Base-by-base conservation (phyloP, 2,329 filamentous ascomycete species). In the Exophiala calicioides region DNA sequence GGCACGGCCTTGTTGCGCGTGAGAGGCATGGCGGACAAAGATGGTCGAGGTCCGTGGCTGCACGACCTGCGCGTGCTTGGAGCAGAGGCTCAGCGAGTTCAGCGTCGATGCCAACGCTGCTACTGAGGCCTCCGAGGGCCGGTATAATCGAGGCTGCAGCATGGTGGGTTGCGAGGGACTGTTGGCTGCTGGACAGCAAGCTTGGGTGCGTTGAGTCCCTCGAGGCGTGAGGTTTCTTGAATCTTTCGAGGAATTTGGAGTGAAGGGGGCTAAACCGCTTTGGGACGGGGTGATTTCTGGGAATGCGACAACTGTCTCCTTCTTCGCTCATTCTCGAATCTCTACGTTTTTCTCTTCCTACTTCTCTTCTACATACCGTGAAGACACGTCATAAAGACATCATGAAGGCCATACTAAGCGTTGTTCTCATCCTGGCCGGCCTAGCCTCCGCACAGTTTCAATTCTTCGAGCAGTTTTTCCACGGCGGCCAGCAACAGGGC, bases 381-480 rank as follows among this genome's bases (percentile, higher is more conserved):
- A 23, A 7, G 21, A 71, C 73, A 21, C n/a, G 18, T 21, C 9
- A 61, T 48, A 9, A 62, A 15, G 15, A 16, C 34, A 42, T n/a
- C n/a, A 54, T 54, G 52, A 51, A 35, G 16, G 20, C 43, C n/a
- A 10, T 43, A 12, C 12, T 47, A 6, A 45, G 40, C 32, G 3
- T 53, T 5, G 65, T 89, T 12, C 71, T 86, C 38, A 67, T 89
- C 20, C 63, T 88, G 49, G 70, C 80, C 52, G 68, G 80, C 23
- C 60, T 72, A 12, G 82, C 77, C 3, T 73, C 78, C 47, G 88
- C 88, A 8, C 91, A 97, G 70, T 97, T 97, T 68, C 86, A 88
- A 65, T 95, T 98, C 79, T 98, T 97, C 71, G 90, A 96, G 67
- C 89, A 97, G 62, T 95, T 97, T 88, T 97, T 98, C 67, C 49